Conservation (phyloP, 106 monocot genomes). For the Dioscorea zingiberensis region DNA sequence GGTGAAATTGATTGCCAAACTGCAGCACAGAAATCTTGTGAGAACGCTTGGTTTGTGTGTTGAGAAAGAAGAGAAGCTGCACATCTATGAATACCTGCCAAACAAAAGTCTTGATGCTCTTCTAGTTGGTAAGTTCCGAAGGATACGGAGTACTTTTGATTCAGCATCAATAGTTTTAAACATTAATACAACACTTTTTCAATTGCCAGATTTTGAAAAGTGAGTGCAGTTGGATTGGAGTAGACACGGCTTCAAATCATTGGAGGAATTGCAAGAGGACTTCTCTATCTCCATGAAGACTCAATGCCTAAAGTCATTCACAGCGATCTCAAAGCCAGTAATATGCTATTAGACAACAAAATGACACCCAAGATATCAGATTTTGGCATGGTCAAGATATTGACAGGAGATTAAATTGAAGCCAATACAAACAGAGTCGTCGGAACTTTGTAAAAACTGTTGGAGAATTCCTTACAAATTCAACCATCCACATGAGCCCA, state of each 20-base stretch:
- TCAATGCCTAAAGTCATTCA: background rate
- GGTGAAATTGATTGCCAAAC: too few relatives aligned
- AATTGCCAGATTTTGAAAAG: background rate
- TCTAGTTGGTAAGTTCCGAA: slow-evolving; percentile 6
- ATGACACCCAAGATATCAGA: background rate
- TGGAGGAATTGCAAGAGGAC: background rate
- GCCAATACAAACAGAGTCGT: slow-evolving; percentile 2
- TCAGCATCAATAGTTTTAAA: background rate
- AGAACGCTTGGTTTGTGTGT: too few relatives aligned
- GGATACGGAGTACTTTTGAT: too few relatives aligned
- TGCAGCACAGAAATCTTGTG: too few relatives aligned
- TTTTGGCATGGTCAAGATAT: slow-evolving; percentile 5
- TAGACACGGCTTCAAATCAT: slow-evolving; percentile 7
- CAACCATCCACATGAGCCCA: too few relatives aligned
- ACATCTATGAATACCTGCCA: too few relatives aligned
- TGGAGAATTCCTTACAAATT: too few relatives aligned
- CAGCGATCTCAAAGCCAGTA: slow-evolving; percentile 2
- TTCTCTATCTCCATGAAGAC: background rate
- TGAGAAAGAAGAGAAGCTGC: too few relatives aligned
- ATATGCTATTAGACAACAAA: background rate
- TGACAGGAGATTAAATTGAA: background rate
- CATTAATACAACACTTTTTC: too few relatives aligned
- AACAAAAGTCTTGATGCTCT: too few relatives aligned
- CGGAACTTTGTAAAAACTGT: too few relatives aligned
- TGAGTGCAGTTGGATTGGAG: slow-evolving; percentile 11